A percentile compares a stretch with the other conserved stretches of the same genome.
Conservation (phyloP, 495 filamentous ascomycete species). For the Hypoxylon crocopeplum region DNA sequence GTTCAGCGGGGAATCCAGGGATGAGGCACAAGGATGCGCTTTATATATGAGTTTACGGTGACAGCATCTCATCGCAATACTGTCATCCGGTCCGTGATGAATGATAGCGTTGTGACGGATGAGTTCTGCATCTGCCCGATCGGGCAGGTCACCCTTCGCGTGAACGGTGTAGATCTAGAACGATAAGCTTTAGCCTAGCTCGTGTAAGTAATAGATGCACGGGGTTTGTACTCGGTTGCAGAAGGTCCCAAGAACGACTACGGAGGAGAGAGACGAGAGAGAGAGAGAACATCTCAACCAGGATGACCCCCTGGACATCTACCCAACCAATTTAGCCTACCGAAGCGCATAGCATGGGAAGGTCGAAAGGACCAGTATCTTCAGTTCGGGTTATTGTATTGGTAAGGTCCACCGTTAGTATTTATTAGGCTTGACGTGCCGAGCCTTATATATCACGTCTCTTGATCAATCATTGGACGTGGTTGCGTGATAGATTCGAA, state of each 20-base stretch:
- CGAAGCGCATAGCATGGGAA: slow-evolving; percentile 15
- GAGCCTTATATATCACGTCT: slow-evolving; percentile 6
- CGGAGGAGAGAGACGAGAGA: slow-evolving; percentile 1
- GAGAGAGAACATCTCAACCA: slow-evolving; percentile 5
- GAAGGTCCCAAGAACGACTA: slow-evolving; percentile 20
- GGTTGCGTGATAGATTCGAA: slow-evolving; percentile 6
- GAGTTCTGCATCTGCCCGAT: slow-evolving; percentile 34
- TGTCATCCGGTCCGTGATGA: neutral
- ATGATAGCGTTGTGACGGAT: slow-evolving; percentile 12
- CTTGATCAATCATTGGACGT: slow-evolving; percentile 8
- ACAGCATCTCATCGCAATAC: neutral
- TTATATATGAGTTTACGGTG: slow-evolving; percentile 13
- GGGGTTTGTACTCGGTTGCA: slow-evolving; percentile 14
- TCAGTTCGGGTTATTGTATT: slow-evolving; percentile 4
- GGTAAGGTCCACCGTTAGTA: neutral
- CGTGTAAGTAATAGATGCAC: slow-evolving; percentile 21
- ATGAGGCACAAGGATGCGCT: neutral
- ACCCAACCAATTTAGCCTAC: slow-evolving; percentile 38
- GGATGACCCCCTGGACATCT: slow-evolving; percentile 5
- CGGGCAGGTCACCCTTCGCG: slow-evolving; percentile 24
- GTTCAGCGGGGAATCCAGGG: neutral
- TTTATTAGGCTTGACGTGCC: slow-evolving; percentile 16
- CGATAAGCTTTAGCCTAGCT: slow-evolving; percentile 31
- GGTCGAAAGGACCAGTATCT: slow-evolving; percentile 4
- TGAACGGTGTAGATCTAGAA: slow-evolving; percentile 18